phyloP scores from a whole-genome alignment of 2,329 filamentous ascomycete genomes.

The Fusarium citri region DNA sequence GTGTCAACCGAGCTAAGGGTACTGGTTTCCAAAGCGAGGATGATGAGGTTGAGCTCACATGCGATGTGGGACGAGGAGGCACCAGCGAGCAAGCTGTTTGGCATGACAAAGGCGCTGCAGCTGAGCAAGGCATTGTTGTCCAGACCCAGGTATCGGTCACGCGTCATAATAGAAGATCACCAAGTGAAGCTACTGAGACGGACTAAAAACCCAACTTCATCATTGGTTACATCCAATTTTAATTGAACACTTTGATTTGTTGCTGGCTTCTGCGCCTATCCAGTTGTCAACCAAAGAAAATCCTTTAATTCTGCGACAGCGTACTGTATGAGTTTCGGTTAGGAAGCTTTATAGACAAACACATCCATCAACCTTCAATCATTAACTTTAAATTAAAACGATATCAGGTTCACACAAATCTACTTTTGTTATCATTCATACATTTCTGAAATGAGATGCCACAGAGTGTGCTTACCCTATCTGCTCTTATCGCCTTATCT shows the following conservation, averaged over 20 bases:
- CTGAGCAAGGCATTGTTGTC: conserved; percentile 6
- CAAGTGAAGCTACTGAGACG: background rate
- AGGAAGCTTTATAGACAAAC: too few relatives aligned
- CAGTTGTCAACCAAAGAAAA: too few relatives aligned
- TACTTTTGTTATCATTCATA: background rate
- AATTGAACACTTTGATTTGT: too few relatives aligned
- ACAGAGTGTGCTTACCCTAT: background rate
- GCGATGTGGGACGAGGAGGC: background rate
- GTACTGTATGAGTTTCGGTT: too few relatives aligned
- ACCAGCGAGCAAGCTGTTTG: background rate
- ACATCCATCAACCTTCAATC: too few relatives aligned
- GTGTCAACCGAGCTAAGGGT: background rate
- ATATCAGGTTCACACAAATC: too few relatives aligned
- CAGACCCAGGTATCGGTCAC: conserved; percentile 10
- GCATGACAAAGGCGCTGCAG: background rate
- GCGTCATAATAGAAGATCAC: background rate
- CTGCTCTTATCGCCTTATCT: background rate
- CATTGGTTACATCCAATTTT: too few relatives aligned
- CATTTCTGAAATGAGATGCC: background rate
- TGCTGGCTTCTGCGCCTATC: too few relatives aligned
- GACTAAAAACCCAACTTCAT: fast-evolving
- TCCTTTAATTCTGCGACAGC: too few relatives aligned
- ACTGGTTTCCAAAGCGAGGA: conserved; percentile 11
- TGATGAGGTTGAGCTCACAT: conserved; percentile 15
- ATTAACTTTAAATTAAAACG: too few relatives aligned